Conservation (phyloP, 495 filamentous ascomycete species). For the Delitschia confertaspora region DNA sequence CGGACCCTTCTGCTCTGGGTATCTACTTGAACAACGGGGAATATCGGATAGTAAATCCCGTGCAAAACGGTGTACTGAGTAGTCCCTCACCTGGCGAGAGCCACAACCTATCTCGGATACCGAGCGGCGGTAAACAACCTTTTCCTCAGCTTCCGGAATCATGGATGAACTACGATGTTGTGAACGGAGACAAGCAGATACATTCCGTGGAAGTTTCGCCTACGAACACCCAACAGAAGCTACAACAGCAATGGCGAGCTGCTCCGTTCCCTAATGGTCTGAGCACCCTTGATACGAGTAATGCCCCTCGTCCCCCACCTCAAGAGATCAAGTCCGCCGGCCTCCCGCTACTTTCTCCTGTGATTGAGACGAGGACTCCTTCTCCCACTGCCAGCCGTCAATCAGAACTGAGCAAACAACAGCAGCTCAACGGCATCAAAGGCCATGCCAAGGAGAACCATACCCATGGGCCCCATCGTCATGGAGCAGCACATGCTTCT, state of each 20-base stretch:
- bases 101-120: conserved; percentile 9
- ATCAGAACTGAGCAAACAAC: conserved; percentile 5
- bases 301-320: conserved; percentile 16
- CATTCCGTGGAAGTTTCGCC: conserved; percentile 17
- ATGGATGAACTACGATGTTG: conserved; percentile 9
- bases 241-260: conserved; percentile 15
- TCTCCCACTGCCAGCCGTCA: conserved; percentile 36
- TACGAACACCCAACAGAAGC: conserved; percentile 9
- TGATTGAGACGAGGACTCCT: conserved; percentile 40
- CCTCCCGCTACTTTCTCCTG: conserved; percentile 39
- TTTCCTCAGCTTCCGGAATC: conserved; percentile 16
- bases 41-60: conserved; percentile 4
- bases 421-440: conserved; percentile 9
- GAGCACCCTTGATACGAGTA: conserved; percentile 13
- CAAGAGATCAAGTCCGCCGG: conserved; percentile 19
- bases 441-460: conserved; percentile 15
- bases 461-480: conserved; percentile 10
- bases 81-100: conserved; percentile 3
- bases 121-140: conserved; percentile 13
- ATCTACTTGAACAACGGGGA: conserved; percentile 19
- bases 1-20: conserved; percentile 14
- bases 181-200: conserved; percentile 5
- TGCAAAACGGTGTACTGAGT: conserved; percentile 17
- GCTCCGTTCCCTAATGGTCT: conserved; percentile 14
- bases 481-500: conserved; percentile 31